Evolutionary conservation across 768 basidiomycete genomes (phyloP), one percentile per base, ranked within the genome.

Genomic region (Termitomyces titanicus): DNA sequence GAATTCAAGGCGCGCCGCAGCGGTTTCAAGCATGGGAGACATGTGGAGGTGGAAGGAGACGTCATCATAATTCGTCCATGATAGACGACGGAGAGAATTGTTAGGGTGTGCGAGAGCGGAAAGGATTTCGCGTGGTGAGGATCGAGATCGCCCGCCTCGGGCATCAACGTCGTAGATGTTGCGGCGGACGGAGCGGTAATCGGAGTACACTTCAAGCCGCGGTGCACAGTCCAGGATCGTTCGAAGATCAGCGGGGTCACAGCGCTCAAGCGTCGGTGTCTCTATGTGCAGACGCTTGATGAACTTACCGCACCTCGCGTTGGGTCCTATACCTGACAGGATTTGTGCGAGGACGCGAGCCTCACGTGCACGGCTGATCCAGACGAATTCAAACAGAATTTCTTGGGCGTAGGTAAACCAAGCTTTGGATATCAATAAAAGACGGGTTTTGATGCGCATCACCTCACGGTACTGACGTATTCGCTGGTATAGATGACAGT

Each of bases 21-120:
- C 76, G 38, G 74, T 77, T 45, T 72, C 71, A 44, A 84, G 72
- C 38, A 83, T 74, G 5, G 81, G 81, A 1, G 74, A 80, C 65
- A 83, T 78, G 38, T 80, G 79, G 22, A 76, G 72, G 54, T 83
- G 83, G 56, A 76, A 74, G 1, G 79, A 78, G 1, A 79, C 72
- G 49, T 86, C 84, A 54, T 83, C 85, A 61, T 90, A 90, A 63
- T 82, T 88, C 34, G 88, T 89, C 79, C 86, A 88, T 24, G 81
- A 83, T 13, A 90, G 72, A 27, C 82, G 72, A 4, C 81, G 79
- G 34, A 90, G 73, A 43, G 71, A 69, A 59, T 76, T 79, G 42
- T 77, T 73, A 15, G 81, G 80, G 44, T 71, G 81, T 45, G 77
- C 81, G 58, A 89, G 79, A 11, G 82, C 77, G 10, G 75, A 76